phyloP scores from a whole-genome alignment of 257 asterid species.

The Coffea eugenioides region DNA sequence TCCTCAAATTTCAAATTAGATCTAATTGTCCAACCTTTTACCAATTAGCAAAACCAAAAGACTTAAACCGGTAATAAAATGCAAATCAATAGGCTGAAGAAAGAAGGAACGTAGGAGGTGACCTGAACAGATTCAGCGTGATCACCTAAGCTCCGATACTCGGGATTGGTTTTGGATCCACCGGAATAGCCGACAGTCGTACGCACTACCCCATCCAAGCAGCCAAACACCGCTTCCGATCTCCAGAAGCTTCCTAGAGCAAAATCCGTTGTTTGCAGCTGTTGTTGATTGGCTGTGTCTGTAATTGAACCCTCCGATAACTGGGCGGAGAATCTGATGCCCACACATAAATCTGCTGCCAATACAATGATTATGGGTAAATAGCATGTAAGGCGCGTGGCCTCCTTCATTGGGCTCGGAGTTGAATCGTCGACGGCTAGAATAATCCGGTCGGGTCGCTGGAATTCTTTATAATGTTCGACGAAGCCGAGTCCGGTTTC shows the following conservation, averaged over 20 bases:
- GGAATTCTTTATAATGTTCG: not conserved
- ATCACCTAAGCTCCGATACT: conserved; percentile 78
- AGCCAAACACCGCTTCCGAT: conserved; percentile 88
- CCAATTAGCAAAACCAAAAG: not conserved
- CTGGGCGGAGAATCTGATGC: conserved; percentile 82
- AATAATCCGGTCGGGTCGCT: not conserved
- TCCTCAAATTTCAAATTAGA: not conserved
- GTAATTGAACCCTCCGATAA: conserved; percentile 28
- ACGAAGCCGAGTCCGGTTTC: too few species aligned
- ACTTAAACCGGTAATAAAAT: not conserved
- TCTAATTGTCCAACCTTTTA: not conserved
- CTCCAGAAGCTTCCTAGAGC: conserved; percentile 98
- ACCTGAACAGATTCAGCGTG: conserved; percentile 98
- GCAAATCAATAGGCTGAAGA: not conserved
- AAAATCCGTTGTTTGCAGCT: conserved; percentile 63
- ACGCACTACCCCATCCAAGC: conserved; percentile 74
- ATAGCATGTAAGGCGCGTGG: conserved; percentile 9
- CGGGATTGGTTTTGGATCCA: conserved; percentile 73
- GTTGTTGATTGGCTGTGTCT: conserved; percentile 37
- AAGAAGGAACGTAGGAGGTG: not conserved
- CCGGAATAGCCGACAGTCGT: conserved; percentile 84
- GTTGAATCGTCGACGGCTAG: not conserved
- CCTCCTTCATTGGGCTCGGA: conserved; percentile 19
- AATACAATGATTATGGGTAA: conserved; percentile 29
- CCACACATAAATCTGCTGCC: conserved; percentile 26